Evolutionary conservation across 345 rosid genomes (phyloP).

Genomic region (Boechera divaricarpa): DNA sequence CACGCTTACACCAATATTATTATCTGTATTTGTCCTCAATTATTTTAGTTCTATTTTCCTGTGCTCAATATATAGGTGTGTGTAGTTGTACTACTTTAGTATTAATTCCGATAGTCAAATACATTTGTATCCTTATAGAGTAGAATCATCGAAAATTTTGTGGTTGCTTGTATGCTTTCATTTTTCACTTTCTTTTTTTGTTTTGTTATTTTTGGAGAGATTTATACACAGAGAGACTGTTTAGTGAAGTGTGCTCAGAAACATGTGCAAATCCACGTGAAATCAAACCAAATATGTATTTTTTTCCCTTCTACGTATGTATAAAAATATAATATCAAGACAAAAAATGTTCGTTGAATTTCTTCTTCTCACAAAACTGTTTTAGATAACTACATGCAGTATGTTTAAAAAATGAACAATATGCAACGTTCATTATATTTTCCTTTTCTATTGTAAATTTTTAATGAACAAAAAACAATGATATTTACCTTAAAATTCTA

Average conservation of each 20-base stretch:
- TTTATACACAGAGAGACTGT: conserved; percentile 2
- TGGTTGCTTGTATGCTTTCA: conserved; percentile 36
- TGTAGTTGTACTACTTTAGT: conserved; percentile 6
- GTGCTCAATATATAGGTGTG: not conserved
- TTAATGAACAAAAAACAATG: not conserved
- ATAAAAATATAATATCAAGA: conserved; percentile 7
- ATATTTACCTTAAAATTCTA: not conserved
- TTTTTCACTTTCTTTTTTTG: conserved; percentile 32
- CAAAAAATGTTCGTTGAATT: not conserved
- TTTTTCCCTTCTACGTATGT: conserved; percentile 1
- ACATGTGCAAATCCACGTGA: conserved; percentile 44
- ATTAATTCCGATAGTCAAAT: not conserved
- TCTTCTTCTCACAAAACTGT: conserved; percentile 1
- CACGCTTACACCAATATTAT: conserved; percentile 46
- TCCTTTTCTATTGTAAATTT: not conserved
- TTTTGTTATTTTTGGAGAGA: conserved; percentile 33
- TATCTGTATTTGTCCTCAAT: conserved; percentile 48
- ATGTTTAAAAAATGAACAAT: not conserved
- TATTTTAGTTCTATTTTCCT: conserved; percentile 32
- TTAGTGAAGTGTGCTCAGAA: conserved; percentile 26
- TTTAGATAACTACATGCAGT: not conserved
- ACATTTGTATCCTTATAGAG: conserved; percentile 16
- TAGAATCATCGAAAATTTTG: conserved; percentile 30
- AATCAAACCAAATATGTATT: conserved; percentile 25
- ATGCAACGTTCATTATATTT: not conserved